Evolutionary conservation across 2,329 filamentous ascomycete species (phyloP).

Genomic region (Penicillium hesseltinei): DNA sequence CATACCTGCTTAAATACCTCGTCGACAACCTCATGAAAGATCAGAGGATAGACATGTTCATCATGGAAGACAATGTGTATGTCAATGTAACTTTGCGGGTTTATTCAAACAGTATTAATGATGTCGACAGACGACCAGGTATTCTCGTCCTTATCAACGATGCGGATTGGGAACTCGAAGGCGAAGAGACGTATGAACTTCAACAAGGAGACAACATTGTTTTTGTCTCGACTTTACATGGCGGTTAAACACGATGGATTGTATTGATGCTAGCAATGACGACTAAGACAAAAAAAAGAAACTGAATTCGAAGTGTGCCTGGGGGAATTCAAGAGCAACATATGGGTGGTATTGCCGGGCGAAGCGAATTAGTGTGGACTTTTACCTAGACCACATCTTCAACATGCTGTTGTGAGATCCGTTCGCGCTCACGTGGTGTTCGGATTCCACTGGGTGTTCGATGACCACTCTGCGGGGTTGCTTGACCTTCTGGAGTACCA

Average conservation of each 20-base stretch:
- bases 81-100: conserved; percentile 41
- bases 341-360: not conserved
- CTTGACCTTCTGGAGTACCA: conserved; percentile 42
- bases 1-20: conserved; percentile 73
- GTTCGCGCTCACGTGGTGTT: conserved; percentile 44
- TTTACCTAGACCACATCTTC: conserved; percentile 43
- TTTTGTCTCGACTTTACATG: conserved; percentile 95
- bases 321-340: not conserved
- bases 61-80: conserved; percentile 84
- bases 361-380: not conserved
- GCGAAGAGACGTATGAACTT: conserved; percentile 85
- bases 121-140: conserved; percentile 72
- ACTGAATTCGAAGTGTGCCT: not conserved
- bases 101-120: conserved; percentile 7
- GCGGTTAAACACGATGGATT: conserved; percentile 58
- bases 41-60: conserved; percentile 79
- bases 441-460: conserved; percentile 29
- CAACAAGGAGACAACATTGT: conserved; percentile 81
- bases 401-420: conserved; percentile 46
- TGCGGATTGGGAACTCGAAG: conserved; percentile 96
- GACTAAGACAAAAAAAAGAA: not conserved
- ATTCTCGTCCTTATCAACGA: conserved; percentile 97
- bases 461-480: conserved; percentile 44
- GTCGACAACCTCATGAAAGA: conserved; percentile 83
- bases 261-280: conserved; percentile 2